Base-by-base conservation (phyloP, 192 early-diverging fungal genomes). In the Umbelopsis isabellina region DNA sequence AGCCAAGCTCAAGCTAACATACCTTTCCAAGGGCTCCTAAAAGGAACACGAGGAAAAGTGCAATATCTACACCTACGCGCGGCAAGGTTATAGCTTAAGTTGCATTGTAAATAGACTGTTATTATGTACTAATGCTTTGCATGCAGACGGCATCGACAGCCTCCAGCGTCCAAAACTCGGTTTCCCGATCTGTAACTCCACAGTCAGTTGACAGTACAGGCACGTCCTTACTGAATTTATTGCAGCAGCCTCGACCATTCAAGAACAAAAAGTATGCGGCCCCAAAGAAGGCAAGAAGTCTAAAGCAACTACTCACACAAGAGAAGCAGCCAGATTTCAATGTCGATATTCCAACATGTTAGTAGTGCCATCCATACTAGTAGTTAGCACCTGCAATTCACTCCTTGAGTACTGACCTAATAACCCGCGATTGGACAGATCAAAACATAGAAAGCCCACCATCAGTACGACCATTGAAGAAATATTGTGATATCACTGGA, bases 401-500 rank as follows among this genome's bases (percentile, higher is more conserved):
- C n/a, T 13, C 35, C 37, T 49, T 64, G 27, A 25, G 21, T 47
- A 15, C 37, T 23, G 2, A 51, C 11, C 1, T 27, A 22, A 18
- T 51, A 23, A 50, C 30, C 6, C 16, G 21, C 23, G 25, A 16
- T 41, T 49, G 16, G 3, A 12, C 72, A 92, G 91, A 93, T 78
- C 91, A 89, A 84, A 90, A 83, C 49, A 93, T 94, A 41, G 91
- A 96, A 73, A 91, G 91, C 13, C 82, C 92, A 66, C 94, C 94
- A 25, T 94, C 94, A 27, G 78, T 96, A 67, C 64, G 82, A 41
- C 94, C 94, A 13, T 87, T 88, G 72, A 94, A 94, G 80, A 94
- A 94, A 73, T 96, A 96, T 81, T 96, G 94, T 75, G 94, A 96
- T 73, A 87, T 96, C 53, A 96, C 94, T 8, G 94, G 94, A 20